These are phyloP conservation scores for Fusarium sp. DNA, from an alignment of 2,329 filamentous ascomycete genomes.

Conservation along the genomic window DNA sequence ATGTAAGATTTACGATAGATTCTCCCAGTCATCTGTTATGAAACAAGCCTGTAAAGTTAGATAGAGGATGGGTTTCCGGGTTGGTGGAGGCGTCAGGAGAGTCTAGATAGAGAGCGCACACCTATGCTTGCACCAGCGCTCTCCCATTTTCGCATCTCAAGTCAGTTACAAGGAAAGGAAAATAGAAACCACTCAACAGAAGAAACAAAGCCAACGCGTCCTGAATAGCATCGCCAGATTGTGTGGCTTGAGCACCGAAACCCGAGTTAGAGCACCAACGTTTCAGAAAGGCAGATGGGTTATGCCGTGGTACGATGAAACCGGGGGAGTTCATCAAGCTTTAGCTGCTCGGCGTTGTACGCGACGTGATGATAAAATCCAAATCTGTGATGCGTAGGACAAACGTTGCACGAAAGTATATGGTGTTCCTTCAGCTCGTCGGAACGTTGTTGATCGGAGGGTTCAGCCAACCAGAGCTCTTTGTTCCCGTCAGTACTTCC, in stretches of 20 bases:
- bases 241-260: not conserved
- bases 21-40: slow-evolving; percentile 3
- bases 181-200: slow-evolving; percentile 15
- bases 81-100: slow-evolving; percentile 7
- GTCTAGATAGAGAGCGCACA: slow-evolving; percentile 15
- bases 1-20: slow-evolving; percentile 30
- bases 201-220: not conserved
- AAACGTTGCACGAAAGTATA: not conserved
- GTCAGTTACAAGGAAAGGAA: not conserved
- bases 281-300: not conserved
- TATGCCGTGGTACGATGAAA: slow-evolving; percentile 4
- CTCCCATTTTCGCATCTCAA: not conserved
- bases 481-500: no score
- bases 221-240: not conserved
- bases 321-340: not conserved
- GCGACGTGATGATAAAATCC: not conserved
- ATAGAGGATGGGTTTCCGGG: slow-evolving; percentile 26
- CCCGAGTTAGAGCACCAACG: not conserved
- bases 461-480: no score
- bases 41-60: slow-evolving; percentile 26
- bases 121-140: not conserved
- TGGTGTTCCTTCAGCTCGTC: no score
- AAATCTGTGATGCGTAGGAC: slow-evolving; percentile 2
- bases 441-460: no score
- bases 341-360: not conserved